Base-by-base conservation (phyloP, 306 rosid genomes). In the Glycine latifolia region DNA sequence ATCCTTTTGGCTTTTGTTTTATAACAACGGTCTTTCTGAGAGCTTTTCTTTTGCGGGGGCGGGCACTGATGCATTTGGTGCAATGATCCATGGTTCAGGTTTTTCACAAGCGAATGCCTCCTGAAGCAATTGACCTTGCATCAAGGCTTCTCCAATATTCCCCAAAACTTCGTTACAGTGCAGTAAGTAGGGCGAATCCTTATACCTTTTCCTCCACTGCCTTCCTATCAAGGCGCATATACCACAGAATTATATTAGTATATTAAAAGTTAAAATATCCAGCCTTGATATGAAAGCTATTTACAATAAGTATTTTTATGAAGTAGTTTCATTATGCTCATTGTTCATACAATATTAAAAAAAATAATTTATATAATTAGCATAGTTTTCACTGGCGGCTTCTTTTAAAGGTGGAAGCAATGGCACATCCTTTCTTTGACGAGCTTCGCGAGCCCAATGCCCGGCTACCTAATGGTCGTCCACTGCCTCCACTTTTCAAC, bases 111-210 rank as follows among this genome's bases (percentile, higher is more conserved):
- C 86, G 94, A 79, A 95, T 90, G 98, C 99, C 99, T 59, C 98
- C 99, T 16, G 97, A 93, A 88, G 99, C 98, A 79, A 93, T 95
- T 83, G 99, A 95, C 87, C 98, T 95, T 80, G 92, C 98, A 72
- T 93, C 97, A 66, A 89, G 99, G 84, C 98, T 95, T 85, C 97
- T 95, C 77, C 99, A 95, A 78, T 95, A 95, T 87, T 95, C 99
- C 11, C 99, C 99, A 6, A 94, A 92, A 84, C 91, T 93, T 71
- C 96, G 99, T 55, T 95, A 97, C 85, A 90, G 90, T 49, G 97
- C 98, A 5, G 99, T 93, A 82, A 91, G 97, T 92, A 58, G 70
- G 67, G 68, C 53, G 71, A 75, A 53, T 72, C 79, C 37, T 41
- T n/a, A n/a, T 8, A 48, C 70, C 10, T 56, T 8, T 2, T n/a